phyloP scores from a whole-genome alignment of 495 filamentous ascomycete genomes.

The Daldinia concentrica region DNA sequence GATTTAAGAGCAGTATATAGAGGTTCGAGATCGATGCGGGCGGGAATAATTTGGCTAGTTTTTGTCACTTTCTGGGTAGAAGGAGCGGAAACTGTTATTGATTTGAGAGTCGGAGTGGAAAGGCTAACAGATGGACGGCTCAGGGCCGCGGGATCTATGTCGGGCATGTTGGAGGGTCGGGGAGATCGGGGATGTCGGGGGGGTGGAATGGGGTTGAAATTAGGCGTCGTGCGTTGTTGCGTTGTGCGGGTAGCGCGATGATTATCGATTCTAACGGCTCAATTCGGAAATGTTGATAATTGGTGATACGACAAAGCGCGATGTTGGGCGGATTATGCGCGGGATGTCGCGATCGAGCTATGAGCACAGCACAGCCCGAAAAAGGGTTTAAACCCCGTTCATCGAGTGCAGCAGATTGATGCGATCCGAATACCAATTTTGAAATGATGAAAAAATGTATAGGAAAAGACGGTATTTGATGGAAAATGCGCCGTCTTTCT shows the following conservation, averaged over 20 bases:
- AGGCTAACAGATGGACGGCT: constrained; percentile 72
- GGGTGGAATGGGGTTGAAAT: not conserved
- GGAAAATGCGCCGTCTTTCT: constrained; percentile 21
- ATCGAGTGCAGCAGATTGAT: constrained; percentile 44
- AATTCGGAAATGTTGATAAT: constrained; percentile 26
- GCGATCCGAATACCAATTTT: constrained; percentile 50
- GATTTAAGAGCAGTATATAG: constrained; percentile 86
- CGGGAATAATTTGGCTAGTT: constrained; percentile 70
- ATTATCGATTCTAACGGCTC: constrained; percentile 5
- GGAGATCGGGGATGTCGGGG: not conserved
- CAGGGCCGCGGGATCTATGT: constrained; percentile 86
- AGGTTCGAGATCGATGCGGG: constrained; percentile 89
- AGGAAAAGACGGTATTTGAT: constrained; percentile 36
- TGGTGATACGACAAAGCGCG: constrained; percentile 29
- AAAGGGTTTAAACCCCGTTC: constrained; percentile 43
- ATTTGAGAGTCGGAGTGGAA: constrained; percentile 70
- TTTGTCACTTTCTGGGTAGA: constrained; percentile 69
- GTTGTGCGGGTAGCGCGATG: constrained; percentile 21
- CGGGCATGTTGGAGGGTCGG: constrained; percentile 64
- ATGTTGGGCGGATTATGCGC: constrained; percentile 29
- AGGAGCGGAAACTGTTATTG: constrained; percentile 65
- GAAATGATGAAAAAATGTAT: constrained; percentile 52
- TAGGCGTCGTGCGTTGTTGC: not conserved
- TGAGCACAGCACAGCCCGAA: constrained; percentile 56
- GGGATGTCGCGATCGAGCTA: constrained; percentile 54